phyloP scores from a whole-genome alignment of 768 basidiomycete genomes.

The Suillus weaverae region DNA sequence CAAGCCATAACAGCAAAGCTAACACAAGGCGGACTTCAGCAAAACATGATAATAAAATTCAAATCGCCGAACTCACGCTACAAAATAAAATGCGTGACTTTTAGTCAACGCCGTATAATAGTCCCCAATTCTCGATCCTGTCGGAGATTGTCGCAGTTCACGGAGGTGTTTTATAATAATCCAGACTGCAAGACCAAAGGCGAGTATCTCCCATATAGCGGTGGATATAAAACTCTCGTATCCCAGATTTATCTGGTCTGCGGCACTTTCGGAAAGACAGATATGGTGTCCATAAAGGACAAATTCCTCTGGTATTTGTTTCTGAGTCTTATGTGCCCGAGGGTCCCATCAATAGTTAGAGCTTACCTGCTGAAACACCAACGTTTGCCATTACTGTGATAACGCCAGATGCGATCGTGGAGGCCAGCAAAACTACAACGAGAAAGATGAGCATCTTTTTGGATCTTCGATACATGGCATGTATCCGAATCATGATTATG shows the following conservation, averaged over 20 bases:
- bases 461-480: not conserved
- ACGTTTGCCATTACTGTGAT: not conserved
- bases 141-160: not conserved
- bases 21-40: not conserved
- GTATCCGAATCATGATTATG: not conserved
- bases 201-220: not conserved
- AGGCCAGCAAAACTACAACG: not conserved
- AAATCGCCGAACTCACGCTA: not conserved
- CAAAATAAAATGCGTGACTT: not conserved
- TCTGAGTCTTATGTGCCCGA: not conserved
- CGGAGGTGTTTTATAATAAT: not conserved
- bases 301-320: not conserved
- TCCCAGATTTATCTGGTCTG: not conserved
- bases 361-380: not conserved
- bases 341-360: not conserved
- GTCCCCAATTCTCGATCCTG: not conserved
- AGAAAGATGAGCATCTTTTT: not conserved
- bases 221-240: not conserved
- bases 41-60: not conserved
- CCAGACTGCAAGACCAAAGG: not conserved
- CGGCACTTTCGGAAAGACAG: not conserved
- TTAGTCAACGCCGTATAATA: not conserved
- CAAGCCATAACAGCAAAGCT: not conserved
- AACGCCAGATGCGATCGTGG: not conserved
- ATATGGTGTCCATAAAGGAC: not conserved